phyloP scores from a whole-genome alignment of 495 filamentous ascomycete species.

The Jackrogersella minutella region DNA sequence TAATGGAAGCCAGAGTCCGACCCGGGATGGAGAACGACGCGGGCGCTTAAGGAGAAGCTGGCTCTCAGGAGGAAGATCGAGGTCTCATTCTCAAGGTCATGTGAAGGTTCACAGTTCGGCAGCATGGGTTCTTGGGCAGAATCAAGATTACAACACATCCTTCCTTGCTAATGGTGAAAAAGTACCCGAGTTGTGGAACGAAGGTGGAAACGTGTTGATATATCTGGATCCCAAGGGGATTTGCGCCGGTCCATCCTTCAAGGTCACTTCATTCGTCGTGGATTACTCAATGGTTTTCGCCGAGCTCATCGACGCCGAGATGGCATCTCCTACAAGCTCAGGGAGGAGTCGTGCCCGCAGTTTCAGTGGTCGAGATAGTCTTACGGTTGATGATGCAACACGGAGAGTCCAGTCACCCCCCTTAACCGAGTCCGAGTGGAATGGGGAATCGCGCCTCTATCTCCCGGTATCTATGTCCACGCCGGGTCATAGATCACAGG shows the following conservation, averaged over 20 bases:
- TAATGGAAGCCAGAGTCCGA: constrained; percentile 47
- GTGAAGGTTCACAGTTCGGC: constrained; percentile 40
- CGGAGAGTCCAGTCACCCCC: constrained; percentile 52
- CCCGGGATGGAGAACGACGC: constrained; percentile 39
- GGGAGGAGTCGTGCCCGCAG: constrained; percentile 52
- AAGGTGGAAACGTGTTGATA: constrained; percentile 80
- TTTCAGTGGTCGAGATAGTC: constrained; percentile 53
- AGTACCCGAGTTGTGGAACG: constrained; percentile 89
- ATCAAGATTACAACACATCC: constrained; percentile 67
- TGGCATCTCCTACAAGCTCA: constrained; percentile 50
- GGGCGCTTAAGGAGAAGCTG: constrained; percentile 52
- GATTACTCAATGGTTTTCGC: constrained; percentile 73
- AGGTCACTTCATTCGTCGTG: constrained; percentile 74
- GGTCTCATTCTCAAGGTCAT: constrained; percentile 50
- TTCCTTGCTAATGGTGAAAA: constrained; percentile 67
- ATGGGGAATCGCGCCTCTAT: constrained; percentile 72
- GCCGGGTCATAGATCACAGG: constrained; percentile 55
- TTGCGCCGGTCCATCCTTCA: constrained; percentile 77
- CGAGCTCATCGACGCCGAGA: constrained; percentile 71
- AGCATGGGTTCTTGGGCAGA: constrained; percentile 70
- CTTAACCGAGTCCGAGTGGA: constrained; percentile 46
- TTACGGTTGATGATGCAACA: constrained; percentile 51
- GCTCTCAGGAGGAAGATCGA: constrained; percentile 55
- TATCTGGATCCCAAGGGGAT: constrained; percentile 78
- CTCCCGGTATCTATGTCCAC: constrained; percentile 59